Conservation (phyloP, 257 asterid genomes). For the Cruciata laevipes region DNA sequence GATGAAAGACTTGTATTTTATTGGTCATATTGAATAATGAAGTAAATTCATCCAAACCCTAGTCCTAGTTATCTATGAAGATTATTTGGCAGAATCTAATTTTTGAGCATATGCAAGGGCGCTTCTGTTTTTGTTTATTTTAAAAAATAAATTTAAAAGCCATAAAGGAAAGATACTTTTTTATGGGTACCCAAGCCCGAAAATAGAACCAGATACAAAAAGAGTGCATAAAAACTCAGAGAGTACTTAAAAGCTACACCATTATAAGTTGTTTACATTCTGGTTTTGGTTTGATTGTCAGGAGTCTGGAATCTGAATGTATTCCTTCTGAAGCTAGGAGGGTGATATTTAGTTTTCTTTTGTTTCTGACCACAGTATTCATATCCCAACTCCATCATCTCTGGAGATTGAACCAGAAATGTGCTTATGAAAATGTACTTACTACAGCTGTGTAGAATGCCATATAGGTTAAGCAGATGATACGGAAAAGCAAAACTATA, state of each 20-base stretch:
- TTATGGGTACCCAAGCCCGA: too few relatives aligned
- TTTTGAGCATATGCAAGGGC: not conserved
- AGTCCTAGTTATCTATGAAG: not conserved
- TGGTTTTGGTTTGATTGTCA: not conserved
- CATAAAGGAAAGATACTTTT: too few relatives aligned
- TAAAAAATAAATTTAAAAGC: too few relatives aligned
- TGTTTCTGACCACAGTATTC: not conserved
- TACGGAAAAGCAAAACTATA: not conserved
- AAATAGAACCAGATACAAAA: too few relatives aligned
- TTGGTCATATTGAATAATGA: not conserved
- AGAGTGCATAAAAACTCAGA: too few relatives aligned
- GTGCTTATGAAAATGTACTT: not conserved
- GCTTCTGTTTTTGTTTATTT: not conserved
- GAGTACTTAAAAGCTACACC: too few relatives aligned
- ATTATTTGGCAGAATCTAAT: not conserved
- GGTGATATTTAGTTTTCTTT: not conserved
- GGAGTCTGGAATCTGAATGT: not conserved
- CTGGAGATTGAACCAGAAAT: not conserved
- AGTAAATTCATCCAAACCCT: not conserved
- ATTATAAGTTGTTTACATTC: too few relatives aligned
- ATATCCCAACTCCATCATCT: not conserved
- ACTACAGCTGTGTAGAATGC: not conserved
- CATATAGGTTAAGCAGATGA: not conserved
- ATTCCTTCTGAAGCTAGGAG: not conserved
- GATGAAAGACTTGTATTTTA: not conserved